Conservation (phyloP, 164 flowering plant species). For the Vitis amurensis region DNA sequence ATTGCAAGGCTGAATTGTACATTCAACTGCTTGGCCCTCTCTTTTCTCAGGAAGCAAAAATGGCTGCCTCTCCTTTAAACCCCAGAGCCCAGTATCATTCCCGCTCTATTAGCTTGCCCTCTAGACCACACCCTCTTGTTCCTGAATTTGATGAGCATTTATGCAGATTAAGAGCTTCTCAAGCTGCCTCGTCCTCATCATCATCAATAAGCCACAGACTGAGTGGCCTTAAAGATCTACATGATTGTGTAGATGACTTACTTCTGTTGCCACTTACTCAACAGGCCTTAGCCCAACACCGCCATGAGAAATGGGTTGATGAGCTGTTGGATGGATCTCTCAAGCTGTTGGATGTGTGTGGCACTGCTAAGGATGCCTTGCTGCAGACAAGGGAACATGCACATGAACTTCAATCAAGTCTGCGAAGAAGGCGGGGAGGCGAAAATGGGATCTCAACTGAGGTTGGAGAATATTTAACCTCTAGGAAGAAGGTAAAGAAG, state of each 20-base stretch:
- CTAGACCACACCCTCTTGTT: conserved; percentile 27
- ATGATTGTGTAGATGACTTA: conserved; percentile 23
- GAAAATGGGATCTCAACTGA: conserved; percentile 13
- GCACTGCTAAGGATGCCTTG: conserved; percentile 24
- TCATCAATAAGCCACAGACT: conserved; percentile 22
- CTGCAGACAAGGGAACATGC: conserved; percentile 25
- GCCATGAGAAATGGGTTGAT: conserved; percentile 19
- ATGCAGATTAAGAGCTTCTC: conserved; percentile 21
- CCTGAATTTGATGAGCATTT: conserved; percentile 22
- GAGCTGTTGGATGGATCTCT: conserved; percentile 38
- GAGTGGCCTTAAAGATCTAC: conserved; percentile 23
- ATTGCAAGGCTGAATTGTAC: no score
- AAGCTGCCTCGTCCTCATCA: conserved; percentile 19
- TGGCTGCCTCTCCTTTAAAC: not conserved
- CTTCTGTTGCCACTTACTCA: conserved; percentile 26
- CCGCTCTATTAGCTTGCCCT: conserved; percentile 36
- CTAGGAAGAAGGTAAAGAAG: conserved; percentile 35
- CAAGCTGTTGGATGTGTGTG: conserved; percentile 33
- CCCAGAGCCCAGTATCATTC: conserved; percentile 2
- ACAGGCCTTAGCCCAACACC: conserved; percentile 13
- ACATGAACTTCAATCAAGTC: conserved; percentile 28
- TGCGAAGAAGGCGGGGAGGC: conserved; percentile 34
- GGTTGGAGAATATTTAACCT: conserved; percentile 21
- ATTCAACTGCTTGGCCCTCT: no score
- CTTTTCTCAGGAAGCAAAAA: not conserved